Base-by-base conservation (phyloP, 2,329 filamentous ascomycete species). In the Apiospora aurea region DNA sequence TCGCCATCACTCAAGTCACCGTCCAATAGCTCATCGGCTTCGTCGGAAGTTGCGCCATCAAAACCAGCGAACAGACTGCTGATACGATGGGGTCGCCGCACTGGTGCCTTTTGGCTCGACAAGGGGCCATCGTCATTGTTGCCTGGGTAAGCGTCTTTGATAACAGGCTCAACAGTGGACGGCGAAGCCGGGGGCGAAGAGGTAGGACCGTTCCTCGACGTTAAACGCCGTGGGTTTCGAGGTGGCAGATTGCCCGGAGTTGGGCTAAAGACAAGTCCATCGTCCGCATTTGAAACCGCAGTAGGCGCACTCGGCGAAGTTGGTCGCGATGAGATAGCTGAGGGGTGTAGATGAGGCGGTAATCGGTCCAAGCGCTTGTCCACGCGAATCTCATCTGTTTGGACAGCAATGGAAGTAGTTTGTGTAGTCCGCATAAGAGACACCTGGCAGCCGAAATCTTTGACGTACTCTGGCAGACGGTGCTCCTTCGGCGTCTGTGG, bases 371-470 rank as follows among this genome's bases (percentile, higher is more conserved):
- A 84, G 73, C 95, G 90, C 83, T 90, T 90, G 79, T 97, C 95
- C 7, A 97, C 89, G 71, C 94, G 90, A 72, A 98, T 98, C 72
- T 94, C 93, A 76, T 98, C 95, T 0, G 96, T 99, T 84, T 99
- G 96, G 72, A 95, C 83, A 2, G 81, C 79, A 14, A 79, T 87
- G 2, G 88, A 90, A 66, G 83, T 86, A 71, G 87, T 91, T 53
- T 83, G 84, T 75, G 85, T 85, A 24, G 85, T 77, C 47, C 85
- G 78, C 14, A 86, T 81, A 68, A 90, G 84, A 49, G 87, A 87
- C 38, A 95, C 94, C 82, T 99, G 96, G 77, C 93, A 96, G 24
- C 91, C 91, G 74, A 93, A 91, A 81, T 94, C 94, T 80, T 95
- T 98, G 74, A 90, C 90, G 71, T 95, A 91, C 70, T 95, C 95